Base-by-base conservation (phyloP, 371 early-diverging fungal species). In the Dichotomocladium elegans region DNA sequence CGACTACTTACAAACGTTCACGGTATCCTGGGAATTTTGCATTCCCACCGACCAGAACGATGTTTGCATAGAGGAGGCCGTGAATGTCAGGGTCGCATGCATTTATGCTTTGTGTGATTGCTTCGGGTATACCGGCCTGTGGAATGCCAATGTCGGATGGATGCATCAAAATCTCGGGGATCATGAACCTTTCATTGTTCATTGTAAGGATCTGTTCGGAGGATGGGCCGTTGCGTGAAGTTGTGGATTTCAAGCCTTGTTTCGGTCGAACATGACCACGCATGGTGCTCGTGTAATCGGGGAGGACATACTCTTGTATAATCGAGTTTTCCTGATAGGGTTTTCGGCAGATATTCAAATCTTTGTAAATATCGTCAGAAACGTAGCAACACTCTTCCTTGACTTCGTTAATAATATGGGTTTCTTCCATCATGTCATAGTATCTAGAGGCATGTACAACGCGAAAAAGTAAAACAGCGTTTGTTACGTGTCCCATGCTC, bases 341-440 rank as follows among this genome's bases (percentile, higher is more conserved):
- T 63, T 65, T 61, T 69, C 74, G 81, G 73, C 87, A 83, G 10
- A 66, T 69, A 26, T 79, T 81, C 28, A 91, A 61, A 55, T 92
- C 92, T 3, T 64, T 60, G 54, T 71, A 72, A 41, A 86, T 83
- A 53, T 90, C 76, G 10, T 72, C 66, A 12, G 93, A 87, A 0
- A 92, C 79, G 64, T 81, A 92, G 58, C 92, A 92, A 60, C 90
- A 89, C 3, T 79, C 72, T 63, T 92, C 92, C 66, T 94, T 94
- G 49, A 89, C 83, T 19, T 88, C 79, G 49, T 89, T 90, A 42
- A 93, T 85, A 26, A 92, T 76, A 57, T 79, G 82, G 0, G 91
- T 88, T 58, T 93, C 93, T 56, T 93, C 92, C 92, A 92, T 92
- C 94, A 93, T 93, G 58, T 93, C 88, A 81, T 88, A 93, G 45